A percentile compares a stretch with the other conserved stretches of the same genome.
Conservation (phyloP, 192 early-diverging fungal genomes). For the Jimgerdemannia flammicorona region DNA sequence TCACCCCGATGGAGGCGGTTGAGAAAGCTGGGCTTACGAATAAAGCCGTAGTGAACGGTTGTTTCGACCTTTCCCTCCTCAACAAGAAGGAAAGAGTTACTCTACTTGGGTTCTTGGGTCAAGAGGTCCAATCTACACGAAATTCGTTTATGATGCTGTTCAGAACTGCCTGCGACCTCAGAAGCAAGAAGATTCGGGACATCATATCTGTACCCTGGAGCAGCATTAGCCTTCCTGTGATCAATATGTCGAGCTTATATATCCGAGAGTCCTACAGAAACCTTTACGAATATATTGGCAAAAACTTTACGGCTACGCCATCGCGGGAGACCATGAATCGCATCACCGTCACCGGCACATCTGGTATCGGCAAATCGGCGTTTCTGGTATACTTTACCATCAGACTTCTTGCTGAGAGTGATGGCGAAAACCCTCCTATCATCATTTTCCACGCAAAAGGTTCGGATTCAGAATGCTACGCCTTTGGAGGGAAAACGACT, state of each 20-base stretch:
- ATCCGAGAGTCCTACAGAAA: neutral
- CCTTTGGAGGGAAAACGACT: neutral
- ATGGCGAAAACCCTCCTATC: slow-evolving; percentile 17
- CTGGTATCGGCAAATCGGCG: neutral
- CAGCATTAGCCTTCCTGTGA: neutral
- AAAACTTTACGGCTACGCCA: neutral
- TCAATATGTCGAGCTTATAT: neutral
- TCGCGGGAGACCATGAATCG: neutral
- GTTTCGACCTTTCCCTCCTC: neutral
- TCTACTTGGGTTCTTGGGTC: neutral
- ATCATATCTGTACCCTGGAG: neutral
- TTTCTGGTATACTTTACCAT: neutral
- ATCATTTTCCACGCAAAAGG: slow-evolving; percentile 12
- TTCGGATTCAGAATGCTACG: neutral
- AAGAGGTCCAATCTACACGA: neutral
- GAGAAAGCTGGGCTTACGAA: neutral
- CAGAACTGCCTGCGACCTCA: neutral
- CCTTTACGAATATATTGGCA: neutral
- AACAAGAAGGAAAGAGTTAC: neutral
- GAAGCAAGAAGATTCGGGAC: neutral
- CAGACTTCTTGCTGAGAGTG: neutral
- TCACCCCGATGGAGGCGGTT: neutral
- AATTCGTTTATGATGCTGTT: neutral
- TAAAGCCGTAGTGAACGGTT: neutral
- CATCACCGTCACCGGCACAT: neutral